phyloP scores from a whole-genome alignment of 257 asterid species.

The Solanum appendiculatum region DNA sequence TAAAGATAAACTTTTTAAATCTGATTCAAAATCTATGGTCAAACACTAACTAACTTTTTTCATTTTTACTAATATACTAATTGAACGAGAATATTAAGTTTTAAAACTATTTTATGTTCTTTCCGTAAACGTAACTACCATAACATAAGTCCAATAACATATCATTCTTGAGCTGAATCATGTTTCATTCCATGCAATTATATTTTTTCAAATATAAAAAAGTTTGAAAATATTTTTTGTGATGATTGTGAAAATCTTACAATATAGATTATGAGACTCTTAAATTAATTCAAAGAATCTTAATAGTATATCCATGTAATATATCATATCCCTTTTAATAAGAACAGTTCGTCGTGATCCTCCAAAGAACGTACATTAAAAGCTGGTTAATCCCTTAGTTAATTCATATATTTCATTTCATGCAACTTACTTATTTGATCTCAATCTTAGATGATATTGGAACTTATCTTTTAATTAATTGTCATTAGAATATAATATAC shows the following conservation, averaged over 20 bases:
- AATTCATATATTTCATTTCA: background rate
- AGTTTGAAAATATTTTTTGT: background rate
- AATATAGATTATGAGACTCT: background rate
- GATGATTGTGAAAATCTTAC: background rate
- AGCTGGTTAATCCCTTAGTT: background rate
- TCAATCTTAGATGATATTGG: background rate
- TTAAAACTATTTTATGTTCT: background rate
- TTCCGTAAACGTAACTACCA: background rate
- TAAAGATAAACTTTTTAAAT: background rate
- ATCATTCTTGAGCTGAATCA: background rate
- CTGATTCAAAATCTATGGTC: background rate
- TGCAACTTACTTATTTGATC: background rate
- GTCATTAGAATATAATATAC: background rate
- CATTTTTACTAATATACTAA: background rate
- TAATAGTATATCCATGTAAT: background rate
- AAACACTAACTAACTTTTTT: background rate
- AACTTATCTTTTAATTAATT: background rate
- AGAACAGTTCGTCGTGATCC: background rate
- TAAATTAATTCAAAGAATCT: background rate
- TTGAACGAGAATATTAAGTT: background rate
- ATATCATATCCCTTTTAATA: background rate
- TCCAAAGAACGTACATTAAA: background rate
- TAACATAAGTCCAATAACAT: background rate
- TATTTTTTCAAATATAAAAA: background rate
- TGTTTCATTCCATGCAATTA: background rate